phyloP scores from a whole-genome alignment of 352 stramenopile species.

The Phytophthora sansomeana region DNA sequence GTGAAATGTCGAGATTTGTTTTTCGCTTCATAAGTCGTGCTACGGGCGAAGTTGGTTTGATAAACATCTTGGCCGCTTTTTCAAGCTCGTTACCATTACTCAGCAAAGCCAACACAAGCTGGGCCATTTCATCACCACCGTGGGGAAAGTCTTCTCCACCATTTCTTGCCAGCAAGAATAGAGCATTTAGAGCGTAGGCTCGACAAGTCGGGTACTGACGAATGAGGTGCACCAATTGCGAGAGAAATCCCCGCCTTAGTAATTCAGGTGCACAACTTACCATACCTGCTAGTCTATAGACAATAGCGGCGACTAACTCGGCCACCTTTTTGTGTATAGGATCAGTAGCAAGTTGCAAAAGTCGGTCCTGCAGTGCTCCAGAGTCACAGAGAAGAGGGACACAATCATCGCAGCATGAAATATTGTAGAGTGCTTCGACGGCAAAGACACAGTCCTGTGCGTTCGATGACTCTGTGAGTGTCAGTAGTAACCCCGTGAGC shows the following conservation, averaged over 20 bases:
- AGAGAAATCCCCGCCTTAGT: constrained; percentile 56
- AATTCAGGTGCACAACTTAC: constrained; percentile 32
- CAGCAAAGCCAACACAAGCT: constrained; percentile 51
- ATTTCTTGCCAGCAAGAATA: constrained; percentile 60
- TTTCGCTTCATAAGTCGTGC: constrained; percentile 24
- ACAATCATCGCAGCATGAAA: constrained; percentile 74
- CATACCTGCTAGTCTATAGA: constrained; percentile 56
- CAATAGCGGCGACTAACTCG: constrained; percentile 59
- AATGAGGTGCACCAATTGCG: constrained; percentile 59
- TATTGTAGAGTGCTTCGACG: constrained; percentile 76
- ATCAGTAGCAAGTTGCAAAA: constrained; percentile 45
- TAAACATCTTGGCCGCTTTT: constrained; percentile 29
- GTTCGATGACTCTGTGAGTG: constrained; percentile 43
- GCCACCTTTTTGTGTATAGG: constrained; percentile 46
- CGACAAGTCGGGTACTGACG: constrained; percentile 47
- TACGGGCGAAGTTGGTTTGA: constrained; percentile 14
- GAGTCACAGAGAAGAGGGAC: constrained; percentile 58
- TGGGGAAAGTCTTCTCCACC: constrained; percentile 64
- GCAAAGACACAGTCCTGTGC: constrained; percentile 58
- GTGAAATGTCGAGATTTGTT: constrained; percentile 33
- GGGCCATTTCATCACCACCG: constrained; percentile 61
- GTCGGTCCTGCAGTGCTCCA: constrained; percentile 39
- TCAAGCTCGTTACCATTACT: constrained; percentile 45
- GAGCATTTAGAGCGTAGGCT: constrained; percentile 61
- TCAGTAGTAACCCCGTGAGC: constrained; percentile 63